Conservation (phyloP, 768 basidiomycete genomes). For the Pleurotus eryngii region DNA sequence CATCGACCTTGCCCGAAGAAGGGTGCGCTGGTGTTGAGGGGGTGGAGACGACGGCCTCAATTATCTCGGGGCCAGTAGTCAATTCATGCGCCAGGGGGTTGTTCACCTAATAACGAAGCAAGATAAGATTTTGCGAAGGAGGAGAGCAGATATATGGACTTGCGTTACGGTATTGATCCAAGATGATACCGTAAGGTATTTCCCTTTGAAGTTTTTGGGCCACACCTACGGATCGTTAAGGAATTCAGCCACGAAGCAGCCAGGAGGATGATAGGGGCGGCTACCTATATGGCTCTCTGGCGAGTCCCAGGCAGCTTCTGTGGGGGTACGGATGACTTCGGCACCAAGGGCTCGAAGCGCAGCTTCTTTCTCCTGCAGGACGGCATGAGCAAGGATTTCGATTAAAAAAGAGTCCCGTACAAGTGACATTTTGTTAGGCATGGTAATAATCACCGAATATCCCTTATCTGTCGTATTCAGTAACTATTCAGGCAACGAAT, state of each 20-base stretch:
- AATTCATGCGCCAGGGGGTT: slow-evolving; percentile 91
- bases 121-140: background rate
- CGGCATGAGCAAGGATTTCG: background rate
- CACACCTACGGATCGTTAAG: slow-evolving; percentile 81
- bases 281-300: slow-evolving; percentile 91
- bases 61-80: slow-evolving; percentile 90
- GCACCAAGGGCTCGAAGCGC: slow-evolving; percentile 89
- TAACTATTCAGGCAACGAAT: slow-evolving; percentile 25
- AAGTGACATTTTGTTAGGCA: slow-evolving; percentile 94
- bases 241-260: slow-evolving; percentile 79
- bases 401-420: slow-evolving; percentile 30
- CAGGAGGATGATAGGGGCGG: slow-evolving; percentile 27
- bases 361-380: slow-evolving; percentile 81
- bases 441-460: slow-evolving; percentile 84
- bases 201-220: slow-evolving; percentile 72
- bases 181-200: slow-evolving; percentile 83
- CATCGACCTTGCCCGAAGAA: slow-evolving; percentile 76
- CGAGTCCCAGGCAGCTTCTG: slow-evolving; percentile 83
- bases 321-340: slow-evolving; percentile 92
- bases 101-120: slow-evolving; percentile 44
- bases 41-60: slow-evolving; percentile 67
- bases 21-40: slow-evolving; percentile 54
- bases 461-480: slow-evolving; percentile 86
- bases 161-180: slow-evolving; percentile 89
- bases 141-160: slow-evolving; percentile 17